Conservation (phyloP, 2,329 filamentous ascomycete species). For the Aspergillus cejpii region DNA sequence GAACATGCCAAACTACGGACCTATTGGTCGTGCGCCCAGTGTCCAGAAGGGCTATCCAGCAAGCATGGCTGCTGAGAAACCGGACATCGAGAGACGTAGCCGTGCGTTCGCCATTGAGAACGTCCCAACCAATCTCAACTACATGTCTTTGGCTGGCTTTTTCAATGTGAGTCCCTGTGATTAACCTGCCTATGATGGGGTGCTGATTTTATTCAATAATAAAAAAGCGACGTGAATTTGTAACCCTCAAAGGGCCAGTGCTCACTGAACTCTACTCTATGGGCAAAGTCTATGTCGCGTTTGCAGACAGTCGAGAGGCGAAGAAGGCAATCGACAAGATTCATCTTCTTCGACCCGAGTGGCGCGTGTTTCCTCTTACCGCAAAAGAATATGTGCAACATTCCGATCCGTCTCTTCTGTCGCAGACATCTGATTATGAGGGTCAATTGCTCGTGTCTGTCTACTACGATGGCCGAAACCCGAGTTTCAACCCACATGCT, state of each 20-base stretch:
- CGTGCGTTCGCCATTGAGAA: constrained; percentile 32
- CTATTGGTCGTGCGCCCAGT: constrained; percentile 19
- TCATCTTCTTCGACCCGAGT: constrained; percentile 41
- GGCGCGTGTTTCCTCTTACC: constrained; percentile 44
- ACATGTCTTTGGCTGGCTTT: constrained; percentile 32
- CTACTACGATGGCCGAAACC: constrained; percentile 32
- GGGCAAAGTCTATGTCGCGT: constrained; percentile 49
- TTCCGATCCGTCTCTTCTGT: constrained; percentile 22
- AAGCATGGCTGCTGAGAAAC: constrained; percentile 15
- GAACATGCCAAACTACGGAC: constrained; percentile 16
- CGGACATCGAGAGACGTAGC: constrained; percentile 23
- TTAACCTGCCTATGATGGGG: neutral
- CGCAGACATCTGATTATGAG: constrained; percentile 44
- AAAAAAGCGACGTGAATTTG: constrained; percentile 31
- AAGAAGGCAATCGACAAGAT: constrained; percentile 47
- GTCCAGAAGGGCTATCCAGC: constrained; percentile 6
- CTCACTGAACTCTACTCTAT: constrained; percentile 30
- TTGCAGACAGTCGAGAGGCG: constrained; percentile 57
- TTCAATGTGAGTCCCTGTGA: constrained; percentile 33
- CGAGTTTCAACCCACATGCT: constrained; percentile 21
- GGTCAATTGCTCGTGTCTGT: constrained; percentile 52
- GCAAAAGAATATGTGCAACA: constrained; percentile 43
- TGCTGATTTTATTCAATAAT: neutral
- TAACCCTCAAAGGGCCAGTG: constrained; percentile 35
- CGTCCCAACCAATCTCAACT: constrained; percentile 27